These are phyloP conservation scores for Yamadazyma membranifaciens DNA, from an alignment of 1,139 yeast genomes.

Conservation along the genomic window DNA sequence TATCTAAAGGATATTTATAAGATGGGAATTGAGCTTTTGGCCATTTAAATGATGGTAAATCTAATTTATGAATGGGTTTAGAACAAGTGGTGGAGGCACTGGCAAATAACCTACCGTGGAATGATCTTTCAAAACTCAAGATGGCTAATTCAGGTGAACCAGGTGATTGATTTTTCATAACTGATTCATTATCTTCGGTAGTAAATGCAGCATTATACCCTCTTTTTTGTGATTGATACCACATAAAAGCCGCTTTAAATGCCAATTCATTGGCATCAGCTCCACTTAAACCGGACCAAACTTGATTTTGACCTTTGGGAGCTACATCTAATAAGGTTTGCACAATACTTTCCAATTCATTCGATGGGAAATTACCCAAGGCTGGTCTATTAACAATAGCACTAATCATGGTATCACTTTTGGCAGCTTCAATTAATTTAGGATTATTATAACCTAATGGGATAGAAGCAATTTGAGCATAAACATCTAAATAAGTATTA, in stretches of 20 bases:
- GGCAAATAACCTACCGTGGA: slow-evolving; percentile 85
- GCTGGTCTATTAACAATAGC: slow-evolving; percentile 76
- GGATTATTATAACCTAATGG: slow-evolving; percentile 78
- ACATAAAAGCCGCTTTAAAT: slow-evolving; percentile 79
- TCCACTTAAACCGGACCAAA: slow-evolving; percentile 79
- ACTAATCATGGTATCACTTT: slow-evolving; percentile 62
- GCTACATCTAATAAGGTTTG: slow-evolving; percentile 59
- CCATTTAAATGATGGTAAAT: slow-evolving; percentile 83
- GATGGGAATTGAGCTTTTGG: slow-evolving; percentile 82
- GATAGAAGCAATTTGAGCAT: slow-evolving; percentile 73
- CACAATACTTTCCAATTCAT: slow-evolving; percentile 58
- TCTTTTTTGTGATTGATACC: slow-evolving; percentile 65
- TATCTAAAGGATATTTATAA: slow-evolving; percentile 69
- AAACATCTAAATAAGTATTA: slow-evolving; percentile 59
- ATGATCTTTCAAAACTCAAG: slow-evolving; percentile 68
- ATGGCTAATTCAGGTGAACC: slow-evolving; percentile 76
- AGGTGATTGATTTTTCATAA: slow-evolving; percentile 69
- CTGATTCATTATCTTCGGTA: slow-evolving; percentile 56
- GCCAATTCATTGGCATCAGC: slow-evolving; percentile 86
- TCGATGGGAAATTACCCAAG: slow-evolving; percentile 69
- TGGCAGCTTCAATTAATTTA: slow-evolving; percentile 58
- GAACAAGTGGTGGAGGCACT: slow-evolving; percentile 76
- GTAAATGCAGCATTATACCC: slow-evolving; percentile 50
- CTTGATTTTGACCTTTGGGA: slow-evolving; percentile 65
- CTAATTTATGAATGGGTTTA: slow-evolving; percentile 81